Percentiles rank a stretch among this genome's conserved stretches.
These are phyloP conservation scores for Cytospora chrysosperma DNA, from an alignment of 2,329 filamentous ascomycete species.

Conservation along the genomic window DNA sequence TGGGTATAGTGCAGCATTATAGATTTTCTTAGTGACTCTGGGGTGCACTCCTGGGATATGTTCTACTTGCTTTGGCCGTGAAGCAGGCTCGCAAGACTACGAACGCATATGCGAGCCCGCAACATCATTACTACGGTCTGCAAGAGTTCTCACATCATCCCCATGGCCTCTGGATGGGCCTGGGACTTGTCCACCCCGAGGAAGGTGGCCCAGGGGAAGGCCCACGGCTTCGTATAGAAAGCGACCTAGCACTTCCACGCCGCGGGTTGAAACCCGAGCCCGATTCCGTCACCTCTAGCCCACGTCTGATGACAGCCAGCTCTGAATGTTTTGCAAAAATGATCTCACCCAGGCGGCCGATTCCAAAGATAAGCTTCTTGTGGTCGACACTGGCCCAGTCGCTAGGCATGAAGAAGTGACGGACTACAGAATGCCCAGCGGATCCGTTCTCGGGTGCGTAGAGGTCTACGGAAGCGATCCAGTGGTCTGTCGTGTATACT, in stretches of 20 bases:
- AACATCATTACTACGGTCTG: no score
- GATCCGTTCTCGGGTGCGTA: neutral
- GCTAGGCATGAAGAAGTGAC: slow-evolving; percentile 30
- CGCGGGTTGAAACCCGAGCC: slow-evolving; percentile 21
- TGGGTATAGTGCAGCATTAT: no score
- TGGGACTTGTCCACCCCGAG: no score
- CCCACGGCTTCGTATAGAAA: neutral
- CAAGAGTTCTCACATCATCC: no score
- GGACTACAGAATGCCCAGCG: neutral
- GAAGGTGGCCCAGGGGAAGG: neutral
- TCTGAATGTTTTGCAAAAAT: slow-evolving; percentile 22
- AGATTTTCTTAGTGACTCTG: no score
- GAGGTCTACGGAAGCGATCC: slow-evolving; percentile 15
- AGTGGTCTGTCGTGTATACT: slow-evolving; percentile 16
- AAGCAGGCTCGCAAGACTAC: no score
- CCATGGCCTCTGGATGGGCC: no score
- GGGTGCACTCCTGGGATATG: no score
- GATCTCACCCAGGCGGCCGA: slow-evolving; percentile 24
- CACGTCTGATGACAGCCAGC: slow-evolving; percentile 27
- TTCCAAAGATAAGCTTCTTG: slow-evolving; percentile 12
- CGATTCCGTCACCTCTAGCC: slow-evolving; percentile 26
- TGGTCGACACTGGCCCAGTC: slow-evolving; percentile 26
- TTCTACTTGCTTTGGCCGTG: no score
- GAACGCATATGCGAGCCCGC: no score
- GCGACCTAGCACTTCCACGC: neutral